A percentile compares a stretch with the other conserved stretches of the same genome.
Evolutionary conservation across 139 green algal genomes (phyloP).

Genomic region (Picocystis salinarum): DNA sequence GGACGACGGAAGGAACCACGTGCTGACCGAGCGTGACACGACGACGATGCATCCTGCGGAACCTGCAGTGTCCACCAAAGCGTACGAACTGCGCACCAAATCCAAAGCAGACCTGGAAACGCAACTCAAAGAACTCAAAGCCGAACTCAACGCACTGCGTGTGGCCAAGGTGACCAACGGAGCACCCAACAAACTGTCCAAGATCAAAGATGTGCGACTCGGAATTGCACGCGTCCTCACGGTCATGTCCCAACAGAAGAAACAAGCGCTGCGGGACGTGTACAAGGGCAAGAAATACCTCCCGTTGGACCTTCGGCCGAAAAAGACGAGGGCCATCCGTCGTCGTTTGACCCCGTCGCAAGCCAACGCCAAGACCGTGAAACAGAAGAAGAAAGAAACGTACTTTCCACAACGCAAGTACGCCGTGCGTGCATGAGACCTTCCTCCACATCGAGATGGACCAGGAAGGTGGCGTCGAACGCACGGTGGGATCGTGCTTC

Average conservation of each 20-base stretch:
- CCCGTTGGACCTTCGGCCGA: constrained; percentile 80
- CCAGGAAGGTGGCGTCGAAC: too few species aligned
- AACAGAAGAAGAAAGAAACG: constrained; percentile 53
- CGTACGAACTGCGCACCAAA: constrained; percentile 83
- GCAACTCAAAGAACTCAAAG: constrained; percentile 93
- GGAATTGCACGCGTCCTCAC: constrained; percentile 87
- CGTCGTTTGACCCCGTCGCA: constrained; percentile 64
- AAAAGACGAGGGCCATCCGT: constrained; percentile 96
- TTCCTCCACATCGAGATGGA: background rate
- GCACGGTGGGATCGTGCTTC: too few species aligned
- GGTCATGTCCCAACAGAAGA: constrained; percentile 84
- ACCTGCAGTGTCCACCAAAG: too few species aligned
- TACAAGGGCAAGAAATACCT: constrained; percentile 71
- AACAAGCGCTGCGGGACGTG: constrained; percentile 50
- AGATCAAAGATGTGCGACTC: constrained; percentile 86
- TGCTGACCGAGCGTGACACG: too few species aligned
- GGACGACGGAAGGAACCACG: too few species aligned
- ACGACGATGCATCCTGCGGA: too few species aligned
- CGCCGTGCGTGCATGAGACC: constrained; percentile 68
- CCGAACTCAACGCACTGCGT: constrained; percentile 76
- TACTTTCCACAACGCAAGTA: constrained; percentile 86
- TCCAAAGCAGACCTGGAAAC: constrained; percentile 72
- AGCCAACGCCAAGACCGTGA: constrained; percentile 49
- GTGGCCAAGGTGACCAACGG: constrained; percentile 98
- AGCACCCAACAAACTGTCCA: constrained; percentile 98